Evolutionary conservation across 352 stramenopile species (phyloP), one percentile per base, ranked within the genome.

Genomic region (Stramenopiles sp.): DNA sequence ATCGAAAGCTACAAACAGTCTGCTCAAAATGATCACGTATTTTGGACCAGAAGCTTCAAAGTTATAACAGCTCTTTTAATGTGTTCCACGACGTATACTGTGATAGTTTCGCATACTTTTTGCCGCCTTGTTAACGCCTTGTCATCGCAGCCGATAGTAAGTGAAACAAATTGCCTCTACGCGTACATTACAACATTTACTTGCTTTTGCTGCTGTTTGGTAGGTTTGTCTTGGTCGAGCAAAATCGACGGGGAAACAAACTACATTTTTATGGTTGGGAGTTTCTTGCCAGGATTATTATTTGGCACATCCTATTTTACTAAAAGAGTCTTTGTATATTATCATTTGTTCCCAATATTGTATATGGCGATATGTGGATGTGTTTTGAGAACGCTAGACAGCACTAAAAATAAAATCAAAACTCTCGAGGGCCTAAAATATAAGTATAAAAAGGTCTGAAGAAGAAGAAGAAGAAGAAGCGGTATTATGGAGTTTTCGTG

Each of bases 391-490:
- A 14, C 22, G 22, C 14, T 78, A 14, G 71, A 78, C 8, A 14
- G 22, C 14, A 33, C 71, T 14, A 33, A 78, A 78, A 33, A 78
- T 4, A 33, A 33, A 33, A 33, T 78, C 8, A 4, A 33, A 4
- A 4, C 8, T 31, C 14, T 78, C 1, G 71, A 78, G 14, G 22
- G 14, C 4, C 30, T 78, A 14, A 78, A 33, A 33, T 78, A 78
- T 33, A 78, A 78, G 22, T 33, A 78, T 78, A 78, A 78, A 33
- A 78, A 14, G 31, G 71, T 14, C 4, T 78, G 31, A 78, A 14
- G 31, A 71, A 22, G 55, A 25, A 71, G 27, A 71, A 71, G 55
- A 71, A 0, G 33, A 27, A 29, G 30, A 1, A 29, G 25, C 4
- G 22, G 22, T 29, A 29, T 0, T 44, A n/a, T 25, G 83, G n/a